Percentiles rank a stretch among this genome's conserved stretches.
Conservation (phyloP, 805 yeast species). For the Candida coleopterorum region DNA sequence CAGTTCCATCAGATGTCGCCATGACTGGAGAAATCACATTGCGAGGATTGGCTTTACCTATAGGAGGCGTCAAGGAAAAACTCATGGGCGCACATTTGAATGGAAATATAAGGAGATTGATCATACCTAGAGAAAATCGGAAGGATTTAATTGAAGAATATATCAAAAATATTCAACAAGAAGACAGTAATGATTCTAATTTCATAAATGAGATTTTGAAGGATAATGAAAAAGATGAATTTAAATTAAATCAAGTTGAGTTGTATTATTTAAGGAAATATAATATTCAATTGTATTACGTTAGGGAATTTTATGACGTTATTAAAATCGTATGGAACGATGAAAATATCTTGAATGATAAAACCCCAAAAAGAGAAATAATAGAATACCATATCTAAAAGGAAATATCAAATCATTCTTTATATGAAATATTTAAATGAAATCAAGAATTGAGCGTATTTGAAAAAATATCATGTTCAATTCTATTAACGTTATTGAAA, state of each 20-base stretch:
- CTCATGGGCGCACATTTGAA: constrained; percentile 74
- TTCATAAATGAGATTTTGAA: constrained; percentile 31
- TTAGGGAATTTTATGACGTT: constrained; percentile 76
- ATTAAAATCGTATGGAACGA: constrained; percentile 65
- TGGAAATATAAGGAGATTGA: constrained; percentile 42
- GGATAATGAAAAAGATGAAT: constrained; percentile 31
- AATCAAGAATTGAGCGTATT: no score
- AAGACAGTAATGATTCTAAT: constrained; percentile 13
- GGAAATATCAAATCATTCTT: no score
- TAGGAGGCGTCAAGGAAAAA: constrained; percentile 79
- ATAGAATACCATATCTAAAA: constrained; percentile 27
- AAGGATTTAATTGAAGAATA: constrained; percentile 63
- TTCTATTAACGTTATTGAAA: no score
- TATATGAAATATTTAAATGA: no score
- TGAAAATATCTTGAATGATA: constrained; percentile 25
- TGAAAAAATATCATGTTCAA: no score
- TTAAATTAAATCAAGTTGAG: constrained; percentile 38
- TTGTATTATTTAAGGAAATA: constrained; percentile 46
- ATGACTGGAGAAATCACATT: constrained; percentile 87
- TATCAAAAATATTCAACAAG: constrained; percentile 30
- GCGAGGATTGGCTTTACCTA: constrained; percentile 72
- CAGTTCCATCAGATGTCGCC: constrained; percentile 50
- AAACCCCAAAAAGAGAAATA: constrained; percentile 22
- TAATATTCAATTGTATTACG: constrained; percentile 59
- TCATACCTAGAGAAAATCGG: constrained; percentile 68